Percentiles rank a stretch among this genome's conserved stretches.
These are phyloP conservation scores for Termitomyces sp. DNA, from an alignment of 768 basidiomycete species.

Conservation along the genomic window DNA sequence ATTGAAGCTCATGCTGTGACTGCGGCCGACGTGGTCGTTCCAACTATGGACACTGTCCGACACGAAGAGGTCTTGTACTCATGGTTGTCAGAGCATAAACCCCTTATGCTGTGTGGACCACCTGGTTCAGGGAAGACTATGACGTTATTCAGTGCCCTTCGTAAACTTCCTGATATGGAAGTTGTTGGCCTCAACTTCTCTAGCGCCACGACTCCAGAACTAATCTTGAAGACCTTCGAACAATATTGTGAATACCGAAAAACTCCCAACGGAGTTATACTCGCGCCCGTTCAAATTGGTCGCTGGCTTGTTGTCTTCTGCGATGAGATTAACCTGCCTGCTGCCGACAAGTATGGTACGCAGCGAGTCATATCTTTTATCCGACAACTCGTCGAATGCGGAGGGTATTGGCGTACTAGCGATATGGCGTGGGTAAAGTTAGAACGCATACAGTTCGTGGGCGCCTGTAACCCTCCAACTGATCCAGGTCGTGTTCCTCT, in stretches of 20 bases:
- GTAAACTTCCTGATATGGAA: conserved; percentile 98
- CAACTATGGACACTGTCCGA: conserved; percentile 96
- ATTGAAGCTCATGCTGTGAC: conserved; percentile 97
- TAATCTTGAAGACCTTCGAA: conserved; percentile 98
- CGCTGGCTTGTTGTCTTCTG: conserved; percentile 99
- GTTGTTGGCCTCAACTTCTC: conserved; percentile 99
- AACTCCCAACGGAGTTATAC: conserved; percentile 95
- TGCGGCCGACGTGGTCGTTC: conserved; percentile 94
- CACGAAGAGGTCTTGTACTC: conserved; percentile 99
- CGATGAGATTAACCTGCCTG: conserved; percentile 98
- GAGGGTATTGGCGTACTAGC: conserved; percentile 90
- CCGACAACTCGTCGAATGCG: conserved; percentile 91
- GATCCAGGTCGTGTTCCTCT: conserved; percentile 99
- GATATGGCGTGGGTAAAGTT: conserved; percentile 98
- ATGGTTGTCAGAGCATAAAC: conserved; percentile 98
- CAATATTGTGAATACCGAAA: conserved; percentile 99
- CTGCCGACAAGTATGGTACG: conserved; percentile 96
- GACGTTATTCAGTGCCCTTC: conserved; percentile 96
- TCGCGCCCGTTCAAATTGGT: conserved; percentile 92
- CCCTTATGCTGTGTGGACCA: conserved; percentile 96
- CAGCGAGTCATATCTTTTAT: conserved; percentile 98
- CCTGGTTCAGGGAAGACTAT: conserved; percentile 99
- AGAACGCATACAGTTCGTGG: conserved; percentile 99
- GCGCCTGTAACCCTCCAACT: conserved; percentile 98
- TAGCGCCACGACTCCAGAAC: conserved; percentile 95